Base-by-base conservation (phyloP, 768 basidiomycete species). In the Leccinum imitatum region DNA sequence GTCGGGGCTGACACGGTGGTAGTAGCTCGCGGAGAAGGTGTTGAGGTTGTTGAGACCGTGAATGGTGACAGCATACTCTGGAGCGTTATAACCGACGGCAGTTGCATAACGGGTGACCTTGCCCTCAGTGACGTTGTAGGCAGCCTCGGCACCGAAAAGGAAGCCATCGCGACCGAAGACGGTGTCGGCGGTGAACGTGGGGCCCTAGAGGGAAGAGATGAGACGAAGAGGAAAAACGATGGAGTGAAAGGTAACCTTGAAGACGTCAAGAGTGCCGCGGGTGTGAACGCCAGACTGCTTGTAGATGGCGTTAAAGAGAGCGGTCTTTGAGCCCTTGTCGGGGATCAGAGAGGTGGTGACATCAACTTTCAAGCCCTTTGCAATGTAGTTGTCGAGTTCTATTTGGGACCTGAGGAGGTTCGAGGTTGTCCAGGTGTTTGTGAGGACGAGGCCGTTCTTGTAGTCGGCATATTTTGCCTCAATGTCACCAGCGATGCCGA, bases 281-380 rank as follows among this genome's bases (percentile, higher is more conserved):
- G 90, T 87, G 86, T 98, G 95, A 70, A 98, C 78, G 62, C 91
- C 92, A 56, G 93, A 93, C 78, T 97, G 95, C 85, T 98, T 98
- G 87, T 94, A 98, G 76, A 84, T 81, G 63, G 90, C 82, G 70
- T 86, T 89, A 68, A 97, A 74, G 68, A 94, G 77, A 56, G 95
- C 93, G 31, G 85, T 82, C 83, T 95, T 98, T 68, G 80, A 79
- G 70, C 87, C 86, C 77, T 93, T 95, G 71, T 92, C 90, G 50
- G 96, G 94, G 67, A 87, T 80, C 66, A 99, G 84, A 47, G 87
- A 82, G 65, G 93, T 89, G 71, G 80, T 80, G 58, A 98, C 75
- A 75, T 98, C 96, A 72, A 99, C 80, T 82, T 99, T 99, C 80
- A 99, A 86, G 63, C 96, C 97, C 80, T 95, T 90, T 69, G 96